Conservation (phyloP, 805 yeast genomes). For the Saccharomycopsis sp. region DNA sequence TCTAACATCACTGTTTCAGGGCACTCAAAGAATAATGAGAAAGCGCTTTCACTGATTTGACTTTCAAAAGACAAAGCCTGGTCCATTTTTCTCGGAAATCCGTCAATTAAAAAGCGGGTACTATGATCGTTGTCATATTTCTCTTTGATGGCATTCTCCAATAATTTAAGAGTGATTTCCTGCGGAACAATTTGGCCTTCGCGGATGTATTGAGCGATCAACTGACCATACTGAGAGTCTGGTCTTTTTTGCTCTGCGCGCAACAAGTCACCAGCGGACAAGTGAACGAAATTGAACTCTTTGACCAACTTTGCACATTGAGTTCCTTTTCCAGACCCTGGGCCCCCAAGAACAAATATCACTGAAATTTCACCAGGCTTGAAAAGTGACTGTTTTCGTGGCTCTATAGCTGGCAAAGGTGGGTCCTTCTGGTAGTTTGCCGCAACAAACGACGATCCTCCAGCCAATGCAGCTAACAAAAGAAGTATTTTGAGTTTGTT, state of each 20-base stretch:
- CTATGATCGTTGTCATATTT: constrained; percentile 41
- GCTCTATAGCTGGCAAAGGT: constrained; percentile 22
- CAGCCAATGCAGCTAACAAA: constrained; percentile 9
- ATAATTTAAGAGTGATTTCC: constrained; percentile 74
- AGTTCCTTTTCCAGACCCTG: constrained; percentile 97
- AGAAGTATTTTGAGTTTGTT: constrained; percentile 9
- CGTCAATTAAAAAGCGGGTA: constrained; percentile 77
- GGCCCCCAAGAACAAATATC: constrained; percentile 91
- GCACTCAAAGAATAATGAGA: constrained; percentile 73
- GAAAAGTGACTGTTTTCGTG: constrained; percentile 36
- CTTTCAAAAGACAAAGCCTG: constrained; percentile 93
- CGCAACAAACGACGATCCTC: constrained; percentile 15
- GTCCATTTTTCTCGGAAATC: constrained; percentile 98
- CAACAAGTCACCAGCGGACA: constrained; percentile 93
- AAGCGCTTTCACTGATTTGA: constrained; percentile 59
- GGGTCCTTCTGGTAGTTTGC: constrained; percentile 8
- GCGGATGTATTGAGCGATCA: constrained; percentile 75
- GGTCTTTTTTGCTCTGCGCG: constrained; percentile 85
- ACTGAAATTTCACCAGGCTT: constrained; percentile 64
- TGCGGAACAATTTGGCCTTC: constrained; percentile 94
- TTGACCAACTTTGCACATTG: constrained; percentile 83
- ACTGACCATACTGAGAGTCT: constrained; percentile 77
- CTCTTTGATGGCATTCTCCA: constrained; percentile 70
- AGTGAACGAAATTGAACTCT: constrained; percentile 76
- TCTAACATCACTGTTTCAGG: constrained; percentile 77